Base-by-base conservation (phyloP, 139 green algal species). In the Chlorella vulgaris region DNA sequence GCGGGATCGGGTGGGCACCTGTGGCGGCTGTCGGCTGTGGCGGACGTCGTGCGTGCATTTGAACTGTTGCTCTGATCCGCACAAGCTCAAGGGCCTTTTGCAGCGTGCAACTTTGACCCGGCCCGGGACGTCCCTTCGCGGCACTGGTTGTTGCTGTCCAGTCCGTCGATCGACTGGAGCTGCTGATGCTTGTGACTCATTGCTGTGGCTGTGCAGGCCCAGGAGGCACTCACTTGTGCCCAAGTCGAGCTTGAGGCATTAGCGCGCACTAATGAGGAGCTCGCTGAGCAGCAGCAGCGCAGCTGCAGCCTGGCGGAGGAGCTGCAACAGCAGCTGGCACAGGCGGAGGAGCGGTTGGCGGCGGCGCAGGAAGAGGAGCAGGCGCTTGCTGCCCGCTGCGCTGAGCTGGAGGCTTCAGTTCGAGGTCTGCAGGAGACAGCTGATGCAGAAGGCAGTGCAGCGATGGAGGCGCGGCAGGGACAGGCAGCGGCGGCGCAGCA, bases 1-100 rank as follows among this genome's bases (percentile, higher is more conserved):
- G 50, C 77, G 68, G 19, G 50, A 31, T 4, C n/a, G 76, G 77
- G 77, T 83, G 36, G 36, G 50, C 22, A 19, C n/a, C n/a, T n/a
- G n/a, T n/a, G n/a, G n/a, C n/a, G n/a, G n/a, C n/a, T n/a, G n/a
- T n/a, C n/a, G n/a, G n/a, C n/a, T n/a, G n/a, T n/a, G n/a, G n/a
- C n/a, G n/a, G n/a, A n/a, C n/a, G n/a, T n/a, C n/a, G n/a, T n/a
- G n/a, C n/a, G n/a, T n/a, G n/a, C n/a, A n/a, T n/a, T n/a, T n/a
- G n/a, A 38, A 39, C 36, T 26, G 6, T 18, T 47, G 63, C 2
- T 33, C 3, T 42, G 29, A 28, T 3, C 7, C 63, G 22, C 29
- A 47, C 7, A 42, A 19, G 31, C n/a, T n/a, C n/a, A n/a, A n/a
- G n/a, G n/a, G n/a, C n/a, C n/a, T n/a, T n/a, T n/a, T n/a, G n/a